A percentile compares a stretch with the other conserved stretches of the same genome.
Evolutionary conservation across 2,329 filamentous ascomycete genomes (phyloP).

Genomic region (Exophiala lecanii-corni): DNA sequence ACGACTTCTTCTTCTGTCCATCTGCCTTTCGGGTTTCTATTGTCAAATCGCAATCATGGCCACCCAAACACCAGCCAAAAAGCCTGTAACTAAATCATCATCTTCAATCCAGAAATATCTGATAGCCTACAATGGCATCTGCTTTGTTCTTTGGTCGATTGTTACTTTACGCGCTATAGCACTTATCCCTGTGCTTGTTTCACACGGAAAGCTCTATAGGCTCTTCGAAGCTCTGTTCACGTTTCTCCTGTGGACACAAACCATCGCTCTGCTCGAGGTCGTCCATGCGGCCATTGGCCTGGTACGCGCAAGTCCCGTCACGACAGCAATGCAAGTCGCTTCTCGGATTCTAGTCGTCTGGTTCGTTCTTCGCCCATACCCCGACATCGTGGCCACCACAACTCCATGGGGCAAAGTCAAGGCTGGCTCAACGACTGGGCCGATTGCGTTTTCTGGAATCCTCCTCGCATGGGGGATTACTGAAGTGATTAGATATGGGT

Average conservation of each 20-base stretch:
- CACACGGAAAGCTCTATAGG: slow-evolving; percentile 38
- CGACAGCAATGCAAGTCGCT: slow-evolving; percentile 85
- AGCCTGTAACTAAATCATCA: too few relatives aligned
- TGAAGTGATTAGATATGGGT: slow-evolving; percentile 89
- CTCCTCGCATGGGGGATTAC: slow-evolving; percentile 83
- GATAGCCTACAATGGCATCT: slow-evolving; percentile 77
- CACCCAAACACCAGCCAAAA: too few relatives aligned
- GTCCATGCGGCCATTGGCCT: slow-evolving; percentile 73
- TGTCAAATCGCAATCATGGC: too few relatives aligned
- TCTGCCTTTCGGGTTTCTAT: too few relatives aligned
- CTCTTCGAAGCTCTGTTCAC: slow-evolving; percentile 46
- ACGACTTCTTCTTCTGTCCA: too few relatives aligned
- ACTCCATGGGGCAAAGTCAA: slow-evolving; percentile 26
- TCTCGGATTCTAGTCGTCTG: slow-evolving; percentile 85
- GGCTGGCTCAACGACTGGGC: slow-evolving; percentile 18
- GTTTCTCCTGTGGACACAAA: slow-evolving; percentile 64
- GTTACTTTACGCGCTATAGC: slow-evolving; percentile 67
- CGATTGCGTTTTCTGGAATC: slow-evolving; percentile 39
- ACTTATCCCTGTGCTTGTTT: slow-evolving; percentile 49
- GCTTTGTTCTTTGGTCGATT: slow-evolving; percentile 70
- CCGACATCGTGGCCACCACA: slow-evolving; percentile 61
- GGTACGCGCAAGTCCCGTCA: slow-evolving; percentile 78
- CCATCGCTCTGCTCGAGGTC: slow-evolving; percentile 75
- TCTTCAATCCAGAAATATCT: slow-evolving; percentile 64
- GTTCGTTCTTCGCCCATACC: slow-evolving; percentile 73